phyloP scores from a whole-genome alignment of 306 rosid species.

The Pachyrhizus erosus region DNA sequence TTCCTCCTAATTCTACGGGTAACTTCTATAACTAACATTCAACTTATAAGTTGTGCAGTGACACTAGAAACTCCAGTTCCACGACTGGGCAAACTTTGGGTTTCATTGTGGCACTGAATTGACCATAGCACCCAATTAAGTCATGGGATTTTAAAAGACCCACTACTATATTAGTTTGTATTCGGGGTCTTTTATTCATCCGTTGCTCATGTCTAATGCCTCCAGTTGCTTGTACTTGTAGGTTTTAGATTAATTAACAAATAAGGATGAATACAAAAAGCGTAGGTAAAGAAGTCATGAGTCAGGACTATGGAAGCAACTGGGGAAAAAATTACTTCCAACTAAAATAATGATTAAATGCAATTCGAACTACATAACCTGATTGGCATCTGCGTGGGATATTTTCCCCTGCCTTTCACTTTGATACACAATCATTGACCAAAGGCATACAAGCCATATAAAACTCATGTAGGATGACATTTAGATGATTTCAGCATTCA shows the following conservation, averaged over 20 bases:
- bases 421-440: conserved; percentile 41
- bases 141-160: not conserved
- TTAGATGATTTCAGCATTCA: conserved; percentile 45
- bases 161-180: not conserved
- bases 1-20: not conserved
- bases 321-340: conserved; percentile 46
- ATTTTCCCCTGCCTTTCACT: conserved; percentile 40
- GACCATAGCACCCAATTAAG: not conserved
- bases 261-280: not conserved
- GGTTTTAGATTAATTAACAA: not conserved
- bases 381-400: conserved; percentile 40
- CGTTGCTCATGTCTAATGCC: conserved; percentile 1
- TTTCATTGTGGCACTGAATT: conserved; percentile 20
- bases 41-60: not conserved
- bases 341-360: conserved; percentile 44
- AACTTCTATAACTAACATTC: not conserved
- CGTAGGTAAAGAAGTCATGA: not conserved
- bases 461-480: conserved; percentile 30
- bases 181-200: not conserved
- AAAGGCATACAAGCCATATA: conserved; percentile 36
- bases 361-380: conserved; percentile 52
- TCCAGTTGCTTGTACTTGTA: not conserved
- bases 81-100: not conserved
- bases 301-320: not conserved
- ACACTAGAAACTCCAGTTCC: not conserved